Evolutionary conservation across 331 rosid genomes (phyloP).

Genomic region (Pyrus hybrid): DNA sequence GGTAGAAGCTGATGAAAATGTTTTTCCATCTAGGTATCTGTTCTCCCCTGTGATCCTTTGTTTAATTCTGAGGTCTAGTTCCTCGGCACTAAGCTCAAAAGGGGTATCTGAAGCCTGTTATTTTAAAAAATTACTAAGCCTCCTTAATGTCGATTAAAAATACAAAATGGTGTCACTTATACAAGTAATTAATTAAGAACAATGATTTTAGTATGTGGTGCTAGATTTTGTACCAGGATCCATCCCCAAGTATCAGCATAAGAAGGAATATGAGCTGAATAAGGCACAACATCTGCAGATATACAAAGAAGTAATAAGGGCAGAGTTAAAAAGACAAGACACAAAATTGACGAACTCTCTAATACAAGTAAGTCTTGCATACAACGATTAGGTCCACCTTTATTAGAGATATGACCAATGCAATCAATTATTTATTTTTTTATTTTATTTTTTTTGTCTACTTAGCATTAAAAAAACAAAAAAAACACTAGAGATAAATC

Average conservation of each 20-base stretch:
- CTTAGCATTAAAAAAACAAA: no score
- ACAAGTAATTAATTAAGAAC: not conserved
- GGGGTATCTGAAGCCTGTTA: constrained; percentile 85
- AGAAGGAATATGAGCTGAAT: constrained; percentile 91
- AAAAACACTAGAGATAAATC: not conserved
- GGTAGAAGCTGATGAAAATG: constrained; percentile 80
- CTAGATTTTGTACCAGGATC: constrained; percentile 57
- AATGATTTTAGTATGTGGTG: not conserved
- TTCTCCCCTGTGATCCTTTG: constrained; percentile 75
- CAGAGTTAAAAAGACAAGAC: no score
- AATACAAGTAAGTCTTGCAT: no score
- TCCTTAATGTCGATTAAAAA: not conserved
- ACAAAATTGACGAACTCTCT: no score
- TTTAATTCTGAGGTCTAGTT: constrained; percentile 67
- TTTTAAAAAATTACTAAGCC: not conserved
- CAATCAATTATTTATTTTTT: no score
- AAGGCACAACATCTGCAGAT: constrained; percentile 89
- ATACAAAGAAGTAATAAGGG: not conserved
- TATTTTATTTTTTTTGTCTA: no score
- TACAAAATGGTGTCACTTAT: not conserved
- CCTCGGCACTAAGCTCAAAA: constrained; percentile 57
- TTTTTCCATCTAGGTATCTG: constrained; percentile 86
- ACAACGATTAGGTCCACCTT: no score
- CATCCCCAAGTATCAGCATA: constrained; percentile 99
- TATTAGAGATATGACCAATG: no score